A percentile compares a stretch with the other conserved stretches of the same genome.
phyloP scores from a whole-genome alignment of 2,329 filamentous ascomycete species.

The Nigrograna mackinnonii region DNA sequence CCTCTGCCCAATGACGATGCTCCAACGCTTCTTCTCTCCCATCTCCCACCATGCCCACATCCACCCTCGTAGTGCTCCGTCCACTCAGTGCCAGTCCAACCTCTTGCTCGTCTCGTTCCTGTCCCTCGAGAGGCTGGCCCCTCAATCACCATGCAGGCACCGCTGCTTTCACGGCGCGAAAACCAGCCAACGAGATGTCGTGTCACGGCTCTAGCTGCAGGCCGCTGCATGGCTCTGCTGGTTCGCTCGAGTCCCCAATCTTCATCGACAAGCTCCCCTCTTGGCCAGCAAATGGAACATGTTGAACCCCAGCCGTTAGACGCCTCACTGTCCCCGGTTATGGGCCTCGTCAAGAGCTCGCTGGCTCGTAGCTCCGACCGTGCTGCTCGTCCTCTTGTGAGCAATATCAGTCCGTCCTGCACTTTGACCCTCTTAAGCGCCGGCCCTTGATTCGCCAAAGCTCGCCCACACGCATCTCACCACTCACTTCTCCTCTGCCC shows the following conservation, averaged over 20 bases:
- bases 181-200: slow-evolving; percentile 31
- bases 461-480: slow-evolving; percentile 28
- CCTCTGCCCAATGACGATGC: too few relatives aligned
- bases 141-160: slow-evolving; percentile 36
- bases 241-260: slow-evolving; percentile 28
- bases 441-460: slow-evolving; percentile 37
- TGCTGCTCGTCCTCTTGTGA: slow-evolving; percentile 41
- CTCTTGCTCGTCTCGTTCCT: background rate
- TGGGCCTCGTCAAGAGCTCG: slow-evolving; percentile 27
- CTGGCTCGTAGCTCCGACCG: slow-evolving; percentile 26
- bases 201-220: slow-evolving; percentile 21
- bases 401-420: slow-evolving; percentile 35
- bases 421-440: slow-evolving; percentile 35
- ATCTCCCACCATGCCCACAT: too few relatives aligned
- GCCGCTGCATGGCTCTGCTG: slow-evolving; percentile 23
- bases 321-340: slow-evolving; percentile 32
- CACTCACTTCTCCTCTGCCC: slow-evolving; percentile 23
- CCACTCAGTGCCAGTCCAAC: background rate
- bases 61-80: too few relatives aligned
- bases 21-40: too few relatives aligned
- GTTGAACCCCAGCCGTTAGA: slow-evolving; percentile 32
- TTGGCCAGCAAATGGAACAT: slow-evolving; percentile 31
- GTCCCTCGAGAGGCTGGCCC: slow-evolving; percentile 6
- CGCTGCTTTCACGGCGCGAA: slow-evolving; percentile 34
- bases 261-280: slow-evolving; percentile 25